A percentile compares a stretch with the other conserved stretches of the same genome.
Conservation (phyloP, 208 protist genomes). For the Balamuthia mandrillaris region DNA sequence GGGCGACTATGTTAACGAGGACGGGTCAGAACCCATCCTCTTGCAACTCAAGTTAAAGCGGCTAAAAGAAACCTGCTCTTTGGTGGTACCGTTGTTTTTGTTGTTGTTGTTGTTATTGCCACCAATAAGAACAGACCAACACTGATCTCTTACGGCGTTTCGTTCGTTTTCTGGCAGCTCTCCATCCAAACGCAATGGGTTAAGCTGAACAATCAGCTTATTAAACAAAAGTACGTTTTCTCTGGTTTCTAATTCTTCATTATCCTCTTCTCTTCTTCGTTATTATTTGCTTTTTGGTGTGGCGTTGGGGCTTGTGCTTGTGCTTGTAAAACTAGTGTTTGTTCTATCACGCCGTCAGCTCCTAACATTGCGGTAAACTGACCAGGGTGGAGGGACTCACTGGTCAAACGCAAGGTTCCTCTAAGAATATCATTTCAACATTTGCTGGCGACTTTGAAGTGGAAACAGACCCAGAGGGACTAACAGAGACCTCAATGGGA, state of each 20-base stretch:
- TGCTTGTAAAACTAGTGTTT: neutral
- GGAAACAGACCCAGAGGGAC: constrained; percentile 22
- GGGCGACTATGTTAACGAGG: constrained; percentile 25
- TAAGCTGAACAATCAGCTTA: constrained; percentile 24
- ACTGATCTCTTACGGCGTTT: no score
- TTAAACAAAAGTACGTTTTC: constrained; percentile 16
- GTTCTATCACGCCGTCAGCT: neutral
- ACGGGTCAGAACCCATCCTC: constrained; percentile 7
- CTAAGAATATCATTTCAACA: neutral
- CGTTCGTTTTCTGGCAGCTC: neutral
- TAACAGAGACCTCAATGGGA: neutral
- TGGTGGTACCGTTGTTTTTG: neutral
- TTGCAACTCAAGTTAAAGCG: constrained; percentile 33
- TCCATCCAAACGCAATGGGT: constrained; percentile 35
- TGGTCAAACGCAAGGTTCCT: no score
- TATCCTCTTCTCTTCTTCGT: neutral
- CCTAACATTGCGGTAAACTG: constrained; percentile 1
- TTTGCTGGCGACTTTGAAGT: constrained; percentile 16
- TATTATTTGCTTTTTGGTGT: neutral
- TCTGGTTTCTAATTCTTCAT: neutral
- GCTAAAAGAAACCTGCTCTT: constrained; percentile 1
- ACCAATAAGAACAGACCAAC: neutral
- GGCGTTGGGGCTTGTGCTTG: no score
- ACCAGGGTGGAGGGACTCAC: no score
- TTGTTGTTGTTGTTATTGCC: neutral